Evolutionary conservation across 2,329 filamentous ascomycete genomes (phyloP).

Genomic region (Dendrostoma leiphaemia): DNA sequence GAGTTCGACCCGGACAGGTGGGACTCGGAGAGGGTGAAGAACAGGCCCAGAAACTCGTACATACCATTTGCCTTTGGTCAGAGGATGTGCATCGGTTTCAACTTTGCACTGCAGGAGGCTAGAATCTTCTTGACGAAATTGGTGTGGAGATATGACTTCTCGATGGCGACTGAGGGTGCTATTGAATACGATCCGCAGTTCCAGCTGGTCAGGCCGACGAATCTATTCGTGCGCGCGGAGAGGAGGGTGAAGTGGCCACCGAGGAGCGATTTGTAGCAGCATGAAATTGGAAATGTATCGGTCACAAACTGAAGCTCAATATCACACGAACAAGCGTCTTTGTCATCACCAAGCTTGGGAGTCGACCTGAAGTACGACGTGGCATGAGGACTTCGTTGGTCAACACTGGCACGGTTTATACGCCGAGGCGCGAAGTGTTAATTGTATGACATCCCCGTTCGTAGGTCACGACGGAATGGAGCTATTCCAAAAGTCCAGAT

Average conservation of each 20-base stretch:
- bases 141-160: slow-evolving; percentile 57
- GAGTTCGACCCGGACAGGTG: slow-evolving; percentile 60
- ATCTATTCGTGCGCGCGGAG: slow-evolving; percentile 51
- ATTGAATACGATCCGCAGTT: slow-evolving; percentile 61
- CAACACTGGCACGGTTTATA: too few species aligned
- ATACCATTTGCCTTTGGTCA: slow-evolving; percentile 58
- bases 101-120: slow-evolving; percentile 60
- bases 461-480: too few species aligned
- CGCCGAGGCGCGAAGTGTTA: too few species aligned
- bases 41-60: slow-evolving; percentile 49
- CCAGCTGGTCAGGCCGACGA: slow-evolving; percentile 54
- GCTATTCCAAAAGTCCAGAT: too few species aligned
- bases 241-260: slow-evolving; percentile 47
- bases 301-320: background rate
- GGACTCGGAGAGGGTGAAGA: slow-evolving; percentile 53
- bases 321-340: too few species aligned
- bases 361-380: too few species aligned
- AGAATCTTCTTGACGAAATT: slow-evolving; percentile 59
- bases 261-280: slow-evolving; percentile 8
- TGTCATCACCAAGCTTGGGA: too few species aligned
- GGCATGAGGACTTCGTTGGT: too few species aligned
- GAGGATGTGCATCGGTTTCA: slow-evolving; percentile 62
- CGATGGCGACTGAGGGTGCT: slow-evolving; percentile 44
- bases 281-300: background rate
- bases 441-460: too few species aligned